Evolutionary conservation across 768 basidiomycete genomes (phyloP).

Genomic region (Collybia sp.): DNA sequence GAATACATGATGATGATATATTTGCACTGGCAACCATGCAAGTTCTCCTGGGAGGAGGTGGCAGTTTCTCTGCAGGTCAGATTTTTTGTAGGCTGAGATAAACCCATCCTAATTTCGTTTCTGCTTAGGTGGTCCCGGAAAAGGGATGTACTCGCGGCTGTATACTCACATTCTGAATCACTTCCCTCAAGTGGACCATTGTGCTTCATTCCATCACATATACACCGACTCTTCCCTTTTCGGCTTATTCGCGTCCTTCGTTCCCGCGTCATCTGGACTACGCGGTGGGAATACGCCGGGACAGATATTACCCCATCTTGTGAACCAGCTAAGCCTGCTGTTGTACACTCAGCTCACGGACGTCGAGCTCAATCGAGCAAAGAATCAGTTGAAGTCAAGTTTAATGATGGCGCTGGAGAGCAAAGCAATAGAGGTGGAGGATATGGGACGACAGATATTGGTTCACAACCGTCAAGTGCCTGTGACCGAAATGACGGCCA

Average conservation of each 20-base stretch:
- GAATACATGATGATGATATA: conserved; percentile 88
- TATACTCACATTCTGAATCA: conserved; percentile 96
- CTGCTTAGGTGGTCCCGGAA: conserved; percentile 81
- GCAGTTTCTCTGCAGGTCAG: conserved; percentile 89
- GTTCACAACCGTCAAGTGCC: conserved; percentile 85
- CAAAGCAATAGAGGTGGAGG: conserved; percentile 78
- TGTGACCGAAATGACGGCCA: conserved; percentile 85
- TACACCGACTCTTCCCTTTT: conserved; percentile 93
- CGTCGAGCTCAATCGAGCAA: conserved; percentile 77
- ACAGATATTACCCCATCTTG: conserved; percentile 78
- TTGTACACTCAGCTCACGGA: conserved; percentile 64
- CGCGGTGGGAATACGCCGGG: conserved; percentile 59
- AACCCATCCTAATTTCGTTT: conserved; percentile 3
- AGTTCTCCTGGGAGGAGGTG: conserved; percentile 91
- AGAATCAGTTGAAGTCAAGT: conserved; percentile 91
- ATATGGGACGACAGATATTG: conserved; percentile 88
- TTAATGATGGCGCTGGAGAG: conserved; percentile 95
- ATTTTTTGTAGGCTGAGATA: conserved; percentile 1
- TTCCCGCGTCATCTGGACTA: conserved; percentile 54
- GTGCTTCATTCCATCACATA: conserved; percentile 96
- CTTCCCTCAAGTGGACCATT: conserved; percentile 91
- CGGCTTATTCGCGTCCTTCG: conserved; percentile 84
- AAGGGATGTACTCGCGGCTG: conserved; percentile 97
- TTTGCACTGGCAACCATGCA: conserved; percentile 94
- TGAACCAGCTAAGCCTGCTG: conserved; percentile 82